Conservation (phyloP, 2,329 filamentous ascomycete species). For the Aureobasidium mangrovei region DNA sequence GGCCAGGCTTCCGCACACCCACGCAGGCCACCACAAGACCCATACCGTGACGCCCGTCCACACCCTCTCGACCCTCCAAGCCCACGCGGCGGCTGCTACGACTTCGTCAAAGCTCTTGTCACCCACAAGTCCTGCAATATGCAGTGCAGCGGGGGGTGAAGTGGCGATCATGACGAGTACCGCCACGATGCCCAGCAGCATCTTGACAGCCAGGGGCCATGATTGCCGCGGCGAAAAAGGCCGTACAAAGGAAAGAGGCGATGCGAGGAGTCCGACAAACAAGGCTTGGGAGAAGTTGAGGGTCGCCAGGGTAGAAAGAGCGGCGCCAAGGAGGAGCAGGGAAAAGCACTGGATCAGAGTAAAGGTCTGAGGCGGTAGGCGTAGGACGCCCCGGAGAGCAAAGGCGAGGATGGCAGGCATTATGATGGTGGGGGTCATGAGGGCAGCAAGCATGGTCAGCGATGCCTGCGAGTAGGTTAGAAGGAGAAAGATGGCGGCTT, state of each 20-base stretch:
- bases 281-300: constrained; percentile 92
- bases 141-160: constrained; percentile 15
- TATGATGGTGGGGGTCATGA: constrained; percentile 11
- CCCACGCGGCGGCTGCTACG: constrained; percentile 16
- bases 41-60: constrained; percentile 17
- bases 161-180: constrained; percentile 11
- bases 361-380: constrained; percentile 59
- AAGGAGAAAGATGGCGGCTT: not conserved
- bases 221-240: constrained; percentile 16
- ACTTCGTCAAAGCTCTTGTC: constrained; percentile 12
- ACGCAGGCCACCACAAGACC: constrained; percentile 18
- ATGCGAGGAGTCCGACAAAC: constrained; percentile 68
- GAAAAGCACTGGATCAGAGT: constrained; percentile 82
- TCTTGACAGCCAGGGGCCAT: constrained; percentile 1
- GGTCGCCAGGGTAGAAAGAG: constrained; percentile 83
- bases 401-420: constrained; percentile 27
- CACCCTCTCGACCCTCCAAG: constrained; percentile 16
- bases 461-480: constrained; percentile 9
- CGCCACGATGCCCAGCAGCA: constrained; percentile 7
- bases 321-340: constrained; percentile 83
- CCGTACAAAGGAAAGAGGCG: constrained; percentile 68
- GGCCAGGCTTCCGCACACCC: constrained; percentile 16
- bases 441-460: constrained; percentile 6
- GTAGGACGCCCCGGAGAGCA: constrained; percentile 28
- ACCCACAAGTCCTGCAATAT: constrained; percentile 9